Conservation (phyloP, 805 yeast species). For the Ogataea methylovora region DNA sequence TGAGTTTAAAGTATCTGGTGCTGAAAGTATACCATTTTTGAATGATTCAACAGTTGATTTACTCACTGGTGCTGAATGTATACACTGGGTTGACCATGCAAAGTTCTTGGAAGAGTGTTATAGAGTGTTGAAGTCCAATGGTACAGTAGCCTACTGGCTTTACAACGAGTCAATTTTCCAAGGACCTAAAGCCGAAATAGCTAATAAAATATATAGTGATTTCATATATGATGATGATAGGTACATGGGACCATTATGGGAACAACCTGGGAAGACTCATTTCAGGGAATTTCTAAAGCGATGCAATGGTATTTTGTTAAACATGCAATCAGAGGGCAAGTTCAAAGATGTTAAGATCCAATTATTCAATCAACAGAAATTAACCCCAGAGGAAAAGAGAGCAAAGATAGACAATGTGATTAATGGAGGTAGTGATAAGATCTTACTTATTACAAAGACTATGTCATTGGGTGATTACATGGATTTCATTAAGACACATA, state of each 20-base stretch:
- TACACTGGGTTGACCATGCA: conserved; percentile 68
- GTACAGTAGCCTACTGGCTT: conserved; percentile 66
- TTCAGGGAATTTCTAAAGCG: conserved; percentile 38
- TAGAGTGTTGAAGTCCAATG: conserved; percentile 40
- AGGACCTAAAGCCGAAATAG: conserved; percentile 34
- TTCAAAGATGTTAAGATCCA: conserved; percentile 23
- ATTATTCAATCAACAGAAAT: conserved; percentile 16
- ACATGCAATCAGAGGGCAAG: conserved; percentile 10
- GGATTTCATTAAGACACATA: conserved; percentile 15
- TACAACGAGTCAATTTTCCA: conserved; percentile 56
- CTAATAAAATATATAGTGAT: conserved; percentile 43
- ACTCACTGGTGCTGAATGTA: conserved; percentile 70
- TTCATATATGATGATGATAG: conserved; percentile 34
- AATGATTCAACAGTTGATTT: conserved; percentile 40
- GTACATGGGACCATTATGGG: conserved; percentile 69
- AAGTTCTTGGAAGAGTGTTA: conserved; percentile 32
- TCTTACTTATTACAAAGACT: conserved; percentile 11
- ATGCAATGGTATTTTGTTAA: conserved; percentile 34
- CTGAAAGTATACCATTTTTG: conserved; percentile 20
- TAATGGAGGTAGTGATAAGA: conserved; percentile 4
- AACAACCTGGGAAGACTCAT: conserved; percentile 67
- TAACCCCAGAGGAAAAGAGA: not conserved
- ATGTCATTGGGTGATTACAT: conserved; percentile 12
- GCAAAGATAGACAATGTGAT: not conserved
- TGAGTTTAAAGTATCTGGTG: conserved; percentile 13